Evolutionary conservation across 2,329 filamentous ascomycete species (phyloP).

Genomic region (Xylariaceae sp.): DNA sequence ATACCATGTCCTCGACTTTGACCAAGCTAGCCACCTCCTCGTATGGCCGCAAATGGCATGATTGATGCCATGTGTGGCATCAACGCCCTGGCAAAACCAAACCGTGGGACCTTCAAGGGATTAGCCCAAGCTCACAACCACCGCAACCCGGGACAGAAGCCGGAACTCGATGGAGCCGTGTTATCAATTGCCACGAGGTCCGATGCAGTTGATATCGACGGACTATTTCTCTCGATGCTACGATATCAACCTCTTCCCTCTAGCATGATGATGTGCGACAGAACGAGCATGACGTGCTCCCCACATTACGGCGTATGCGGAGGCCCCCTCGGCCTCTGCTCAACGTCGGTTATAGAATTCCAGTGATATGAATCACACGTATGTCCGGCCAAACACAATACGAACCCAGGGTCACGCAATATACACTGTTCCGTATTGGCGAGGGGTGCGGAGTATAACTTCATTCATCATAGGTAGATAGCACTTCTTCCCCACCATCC

Average conservation of each 20-base stretch:
- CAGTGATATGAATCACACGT: slow-evolving; percentile 1
- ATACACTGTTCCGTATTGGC: slow-evolving; percentile 9
- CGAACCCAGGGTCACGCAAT: slow-evolving; percentile 14
- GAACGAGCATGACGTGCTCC: slow-evolving; percentile 13
- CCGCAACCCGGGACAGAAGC: no score
- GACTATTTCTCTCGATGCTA: slow-evolving; percentile 3
- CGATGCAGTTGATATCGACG: no score
- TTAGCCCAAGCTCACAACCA: no score
- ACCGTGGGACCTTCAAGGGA: no score
- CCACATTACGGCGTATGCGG: slow-evolving; percentile 1
- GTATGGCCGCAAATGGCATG: neutral
- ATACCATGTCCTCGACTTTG: no score
- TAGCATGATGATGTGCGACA: slow-evolving; percentile 14
- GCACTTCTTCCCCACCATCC: slow-evolving; percentile 8
- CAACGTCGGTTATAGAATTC: no score
- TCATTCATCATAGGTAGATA: slow-evolving; percentile 7
- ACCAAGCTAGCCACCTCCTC: neutral
- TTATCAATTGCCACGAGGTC: no score
- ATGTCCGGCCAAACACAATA: slow-evolving; percentile 14
- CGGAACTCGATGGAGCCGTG: no score
- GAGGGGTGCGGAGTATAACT: slow-evolving; percentile 6
- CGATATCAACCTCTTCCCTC: neutral
- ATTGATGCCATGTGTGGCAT: slow-evolving; percentile 3
- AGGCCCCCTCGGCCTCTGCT: no score
- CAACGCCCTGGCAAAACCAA: no score